These are phyloP conservation scores for Russula olivacea DNA, from an alignment of 768 basidiomycete species.

Conservation along the genomic window DNA sequence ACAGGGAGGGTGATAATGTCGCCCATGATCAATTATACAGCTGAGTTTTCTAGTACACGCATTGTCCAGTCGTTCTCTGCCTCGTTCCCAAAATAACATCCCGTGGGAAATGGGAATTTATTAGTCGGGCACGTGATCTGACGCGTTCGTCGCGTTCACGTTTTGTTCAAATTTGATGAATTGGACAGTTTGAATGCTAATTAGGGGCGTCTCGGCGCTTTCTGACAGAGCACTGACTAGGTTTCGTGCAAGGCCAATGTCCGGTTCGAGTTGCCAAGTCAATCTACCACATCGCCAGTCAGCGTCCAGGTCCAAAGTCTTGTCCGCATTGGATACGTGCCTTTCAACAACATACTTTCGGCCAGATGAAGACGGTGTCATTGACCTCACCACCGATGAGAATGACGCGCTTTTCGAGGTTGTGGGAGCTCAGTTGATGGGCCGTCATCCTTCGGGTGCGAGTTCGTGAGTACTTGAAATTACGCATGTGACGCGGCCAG, in stretches of 20 bases:
- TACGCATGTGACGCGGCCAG: not conserved
- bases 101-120: conserved; percentile 19
- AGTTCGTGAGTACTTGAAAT: not conserved
- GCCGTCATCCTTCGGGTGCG: not conserved
- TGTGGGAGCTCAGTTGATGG: not conserved
- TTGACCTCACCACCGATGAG: conserved; percentile 22
- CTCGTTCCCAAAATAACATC: conserved; percentile 11
- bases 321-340: conserved; percentile 7
- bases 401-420: not conserved
- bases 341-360: not conserved
- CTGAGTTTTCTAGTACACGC: not conserved
- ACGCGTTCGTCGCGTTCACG: not conserved
- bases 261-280: not conserved
- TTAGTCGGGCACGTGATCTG: conserved; percentile 5
- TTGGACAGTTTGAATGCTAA: not conserved
- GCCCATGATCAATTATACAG: conserved; percentile 18
- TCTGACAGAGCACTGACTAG: not conserved
- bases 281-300: not conserved
- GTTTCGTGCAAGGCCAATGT: not conserved
- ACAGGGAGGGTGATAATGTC: conserved; percentile 35
- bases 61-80: not conserved
- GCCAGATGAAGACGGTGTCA: conserved; percentile 17
- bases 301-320: conserved; percentile 7
- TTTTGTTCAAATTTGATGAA: not conserved
- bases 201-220: too few species aligned